A percentile compares a stretch with the other conserved stretches of the same genome.
phyloP scores from a whole-genome alignment of 2,329 filamentous ascomycete species.

The Arthrinium puccinioides region DNA sequence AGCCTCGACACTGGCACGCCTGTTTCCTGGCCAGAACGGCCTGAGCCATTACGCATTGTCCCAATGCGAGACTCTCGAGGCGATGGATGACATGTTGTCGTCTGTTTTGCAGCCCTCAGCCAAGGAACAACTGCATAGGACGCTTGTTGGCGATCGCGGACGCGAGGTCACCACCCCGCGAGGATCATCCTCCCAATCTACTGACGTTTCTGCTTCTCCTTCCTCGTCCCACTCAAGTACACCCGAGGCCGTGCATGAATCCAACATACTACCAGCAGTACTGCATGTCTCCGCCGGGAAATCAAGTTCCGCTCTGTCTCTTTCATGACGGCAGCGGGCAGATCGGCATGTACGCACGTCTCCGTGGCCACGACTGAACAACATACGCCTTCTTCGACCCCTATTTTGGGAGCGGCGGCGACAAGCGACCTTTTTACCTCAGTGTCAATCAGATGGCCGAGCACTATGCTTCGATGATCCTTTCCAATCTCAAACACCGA shows the following conservation, averaged over 20 bases:
- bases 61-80: slow-evolving; percentile 2
- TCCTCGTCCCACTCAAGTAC: too few relatives aligned
- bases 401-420: slow-evolving; percentile 4
- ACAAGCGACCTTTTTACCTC: slow-evolving; percentile 1
- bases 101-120: background rate
- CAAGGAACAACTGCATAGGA: background rate
- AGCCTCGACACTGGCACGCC: slow-evolving; percentile 1
- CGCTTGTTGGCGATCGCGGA: too few relatives aligned
- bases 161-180: too few relatives aligned
- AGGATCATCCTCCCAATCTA: too few relatives aligned
- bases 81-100: slow-evolving; percentile 1
- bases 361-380: slow-evolving; percentile 1
- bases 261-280: too few relatives aligned
- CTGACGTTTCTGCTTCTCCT: too few relatives aligned
- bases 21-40: slow-evolving; percentile 4
- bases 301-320: slow-evolving; percentile 1
- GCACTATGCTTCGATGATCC: slow-evolving; percentile 4
- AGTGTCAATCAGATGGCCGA: slow-evolving; percentile 9
- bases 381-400: slow-evolving; percentile 5
- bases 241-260: too few relatives aligned
- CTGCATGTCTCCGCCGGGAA: background rate
- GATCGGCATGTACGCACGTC: slow-evolving; percentile 4
- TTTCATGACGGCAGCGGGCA: slow-evolving; percentile 7
- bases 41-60: slow-evolving; percentile 4
- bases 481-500: background rate